phyloP scores from a whole-genome alignment of 1,139 yeast genomes.

The Maudiozyma humilis region DNA sequence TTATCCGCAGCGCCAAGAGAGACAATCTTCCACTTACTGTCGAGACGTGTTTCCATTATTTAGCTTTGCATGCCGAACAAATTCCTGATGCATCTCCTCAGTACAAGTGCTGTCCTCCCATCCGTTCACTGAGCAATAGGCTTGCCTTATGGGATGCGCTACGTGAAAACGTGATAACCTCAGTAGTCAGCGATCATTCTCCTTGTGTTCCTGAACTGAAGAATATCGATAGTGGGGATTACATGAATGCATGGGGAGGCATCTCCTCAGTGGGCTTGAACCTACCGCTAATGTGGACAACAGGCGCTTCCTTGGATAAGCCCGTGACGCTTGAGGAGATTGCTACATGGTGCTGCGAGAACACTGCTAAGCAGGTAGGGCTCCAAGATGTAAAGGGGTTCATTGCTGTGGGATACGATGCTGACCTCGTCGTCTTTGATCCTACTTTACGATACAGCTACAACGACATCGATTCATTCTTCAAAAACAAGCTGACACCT shows the following conservation, averaged over 20 bases:
- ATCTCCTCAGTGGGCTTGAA: conserved; percentile 90
- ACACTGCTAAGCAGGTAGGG: conserved; percentile 83
- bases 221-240: conserved; percentile 74
- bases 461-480: conserved; percentile 51
- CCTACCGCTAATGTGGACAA: conserved; percentile 69
- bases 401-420: conserved; percentile 68
- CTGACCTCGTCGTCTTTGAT: conserved; percentile 79
- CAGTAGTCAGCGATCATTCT: conserved; percentile 91
- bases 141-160: conserved; percentile 71
- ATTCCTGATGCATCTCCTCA: conserved; percentile 71
- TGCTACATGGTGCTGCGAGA: conserved; percentile 67
- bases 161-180: conserved; percentile 54
- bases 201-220: conserved; percentile 92
- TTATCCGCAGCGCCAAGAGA: conserved; percentile 56
- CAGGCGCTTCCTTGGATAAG: conserved; percentile 36
- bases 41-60: conserved; percentile 90
- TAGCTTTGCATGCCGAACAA: conserved; percentile 66
- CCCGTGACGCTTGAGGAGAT: conserved; percentile 46
- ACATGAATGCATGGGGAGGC: conserved; percentile 96
- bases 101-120: conserved; percentile 93
- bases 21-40: conserved; percentile 47
- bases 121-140: conserved; percentile 65
- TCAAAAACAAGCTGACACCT: conserved; percentile 83
- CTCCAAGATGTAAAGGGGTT: conserved; percentile 64
- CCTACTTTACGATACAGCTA: conserved; percentile 49